Evolutionary conservation across 805 yeast species (phyloP).

Genomic region (Lachancea kluyveri): DNA sequence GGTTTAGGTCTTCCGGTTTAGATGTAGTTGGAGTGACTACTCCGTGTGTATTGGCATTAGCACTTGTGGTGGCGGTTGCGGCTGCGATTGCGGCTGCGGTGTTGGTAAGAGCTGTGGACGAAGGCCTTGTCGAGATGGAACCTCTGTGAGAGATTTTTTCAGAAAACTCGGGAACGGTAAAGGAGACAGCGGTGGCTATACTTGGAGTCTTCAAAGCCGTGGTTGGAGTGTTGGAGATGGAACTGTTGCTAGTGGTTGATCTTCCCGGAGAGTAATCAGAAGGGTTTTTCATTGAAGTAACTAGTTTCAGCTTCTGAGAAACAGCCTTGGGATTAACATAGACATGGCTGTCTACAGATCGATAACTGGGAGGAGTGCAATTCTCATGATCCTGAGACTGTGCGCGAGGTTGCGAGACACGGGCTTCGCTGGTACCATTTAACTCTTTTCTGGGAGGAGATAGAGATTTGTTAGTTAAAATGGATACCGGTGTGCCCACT

Average conservation of each 20-base stretch:
- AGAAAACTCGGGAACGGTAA: constrained; percentile 38
- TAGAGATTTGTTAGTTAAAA: constrained; percentile 7
- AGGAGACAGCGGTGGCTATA: constrained; percentile 34
- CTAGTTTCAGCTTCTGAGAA: constrained; percentile 6
- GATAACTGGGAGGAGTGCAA: constrained; percentile 8
- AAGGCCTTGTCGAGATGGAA: constrained; percentile 51
- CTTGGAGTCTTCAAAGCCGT: constrained; percentile 4
- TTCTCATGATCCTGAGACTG: no score
- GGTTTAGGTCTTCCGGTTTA: constrained; percentile 1
- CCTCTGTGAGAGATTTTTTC: constrained; percentile 43
- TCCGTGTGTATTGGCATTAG: constrained; percentile 1
- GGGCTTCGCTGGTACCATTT: no score
- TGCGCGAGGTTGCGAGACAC: constrained; percentile 1
- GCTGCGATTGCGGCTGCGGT: constrained; percentile 2
- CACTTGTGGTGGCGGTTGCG: not conserved
- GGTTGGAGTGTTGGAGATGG: not conserved
- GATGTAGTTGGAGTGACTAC: not conserved
- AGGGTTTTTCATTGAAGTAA: constrained; percentile 2
- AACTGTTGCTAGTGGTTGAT: constrained; percentile 1
- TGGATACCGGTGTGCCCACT: constrained; percentile 9
- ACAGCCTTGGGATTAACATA: constrained; percentile 8
- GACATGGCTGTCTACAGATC: constrained; percentile 4
- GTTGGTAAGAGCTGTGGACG: constrained; percentile 31
- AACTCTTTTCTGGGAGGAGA: constrained; percentile 2
- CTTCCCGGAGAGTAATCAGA: constrained; percentile 1